A percentile compares a stretch with the other conserved stretches of the same genome.
phyloP scores from a whole-genome alignment of 495 filamentous ascomycete genomes.

The Neurospora sp. region DNA sequence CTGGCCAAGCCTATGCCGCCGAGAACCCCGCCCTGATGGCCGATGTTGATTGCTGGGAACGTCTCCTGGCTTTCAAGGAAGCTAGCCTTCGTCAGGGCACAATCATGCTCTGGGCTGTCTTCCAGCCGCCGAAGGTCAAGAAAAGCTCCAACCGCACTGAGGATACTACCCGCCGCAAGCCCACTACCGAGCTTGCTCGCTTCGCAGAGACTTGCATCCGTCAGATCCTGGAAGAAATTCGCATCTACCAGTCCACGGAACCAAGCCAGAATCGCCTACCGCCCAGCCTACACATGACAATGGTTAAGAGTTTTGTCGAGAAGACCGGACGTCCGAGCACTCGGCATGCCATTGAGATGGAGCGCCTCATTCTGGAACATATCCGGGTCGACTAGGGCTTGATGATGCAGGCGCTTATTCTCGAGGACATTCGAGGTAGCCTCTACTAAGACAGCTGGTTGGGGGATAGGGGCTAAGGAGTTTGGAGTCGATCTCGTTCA shows the following conservation, averaged over 20 bases:
- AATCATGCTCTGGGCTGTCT: constrained; percentile 8
- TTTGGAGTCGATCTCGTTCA: background rate
- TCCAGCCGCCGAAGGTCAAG: background rate
- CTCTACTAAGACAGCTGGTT: no score
- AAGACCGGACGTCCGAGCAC: background rate
- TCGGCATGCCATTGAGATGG: background rate
- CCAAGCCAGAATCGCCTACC: background rate
- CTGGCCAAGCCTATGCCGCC: constrained; percentile 3
- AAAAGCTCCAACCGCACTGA: background rate
- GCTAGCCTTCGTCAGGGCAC: constrained; percentile 9
- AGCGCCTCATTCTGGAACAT: background rate
- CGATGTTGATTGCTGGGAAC: constrained; percentile 1
- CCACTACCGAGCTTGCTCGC: background rate
- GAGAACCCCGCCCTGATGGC: background rate
- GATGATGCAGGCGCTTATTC: background rate
- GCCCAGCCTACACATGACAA: background rate
- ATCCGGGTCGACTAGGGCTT: background rate
- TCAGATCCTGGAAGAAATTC: background rate
- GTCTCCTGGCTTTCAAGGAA: constrained; percentile 12
- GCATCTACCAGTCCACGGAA: background rate
- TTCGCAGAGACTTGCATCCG: background rate
- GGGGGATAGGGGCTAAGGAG: background rate
- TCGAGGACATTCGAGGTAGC: background rate
- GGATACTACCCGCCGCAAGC: background rate
- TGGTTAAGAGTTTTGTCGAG: background rate